Base-by-base conservation (phyloP, 163 green algal species). In the Chlorella variabilis region DNA sequence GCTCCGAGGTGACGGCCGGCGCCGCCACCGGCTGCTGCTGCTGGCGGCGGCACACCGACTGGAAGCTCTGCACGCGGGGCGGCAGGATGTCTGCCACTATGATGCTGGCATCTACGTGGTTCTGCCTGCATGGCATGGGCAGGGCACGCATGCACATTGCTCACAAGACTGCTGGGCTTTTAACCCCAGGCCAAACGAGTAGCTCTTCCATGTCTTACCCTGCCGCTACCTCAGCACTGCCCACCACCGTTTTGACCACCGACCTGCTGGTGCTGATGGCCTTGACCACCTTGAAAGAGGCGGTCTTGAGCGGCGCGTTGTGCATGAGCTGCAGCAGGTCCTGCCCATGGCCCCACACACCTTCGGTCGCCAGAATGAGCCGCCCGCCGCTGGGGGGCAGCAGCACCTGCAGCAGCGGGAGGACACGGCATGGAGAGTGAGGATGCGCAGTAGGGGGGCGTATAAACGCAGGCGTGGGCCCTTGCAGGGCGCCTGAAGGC, bases 331-430 rank as follows among this genome's bases (percentile, higher is more conserved):
- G 67, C 36, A 45, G 4, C 38, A 71, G 69, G n/a, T 79, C 85
- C 13, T 81, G 73, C 0, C 54, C 82, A 42, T 87, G 84, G 80
- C 97, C 92, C 88, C 88, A 91, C 5, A 93, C 62, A 45, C 85
- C 84, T 38, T 92, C 88, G 5, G 84, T 87, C 9, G 79, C 89
- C 7, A 93, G 36, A n/a, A 90, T 34, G 23, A 93, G 17, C 0
- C 89, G 88, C 0, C 39, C 88, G 9, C 89, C 89, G 27, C n/a
- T 74, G 17, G 68, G 48, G 0, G 88, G 86, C 41, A 92, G 69
- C 36, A 81, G 51, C 38, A 92, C 69, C 90, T 97, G 62, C 41
- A 54, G n/a, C 15, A 54, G 18, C n/a, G n/a, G n/a, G n/a, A n/a
- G n/a, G n/a, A n/a, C n/a, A n/a, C n/a, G n/a, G n/a, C n/a, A n/a